These are phyloP conservation scores for Pugionium cornutum DNA, from an alignment of 345 rosid genomes.

Conservation along the genomic window DNA sequence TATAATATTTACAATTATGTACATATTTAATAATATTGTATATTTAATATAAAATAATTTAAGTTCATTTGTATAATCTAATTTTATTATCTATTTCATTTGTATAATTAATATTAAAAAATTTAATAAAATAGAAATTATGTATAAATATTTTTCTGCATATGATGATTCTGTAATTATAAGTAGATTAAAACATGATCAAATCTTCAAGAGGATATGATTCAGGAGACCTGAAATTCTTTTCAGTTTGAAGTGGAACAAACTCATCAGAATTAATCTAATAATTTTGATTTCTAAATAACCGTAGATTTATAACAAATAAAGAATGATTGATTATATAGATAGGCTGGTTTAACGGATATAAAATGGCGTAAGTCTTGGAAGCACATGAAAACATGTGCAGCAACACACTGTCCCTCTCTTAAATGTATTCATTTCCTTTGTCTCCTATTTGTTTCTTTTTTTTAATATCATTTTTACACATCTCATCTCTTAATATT, in stretches of 20 bases:
- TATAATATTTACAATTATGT: too few relatives aligned
- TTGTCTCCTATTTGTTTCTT: constrained; percentile 4
- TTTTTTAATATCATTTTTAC: neutral
- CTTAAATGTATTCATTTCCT: constrained; percentile 31
- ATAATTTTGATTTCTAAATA: constrained; percentile 5
- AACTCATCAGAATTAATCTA: constrained; percentile 8
- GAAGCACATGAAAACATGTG: constrained; percentile 42
- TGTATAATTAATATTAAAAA: too few relatives aligned
- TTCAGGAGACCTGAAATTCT: constrained; percentile 1
- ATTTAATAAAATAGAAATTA: too few relatives aligned
- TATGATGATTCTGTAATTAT: neutral
- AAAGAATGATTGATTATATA: constrained; percentile 3
- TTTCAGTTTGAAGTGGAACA: constrained; percentile 16
- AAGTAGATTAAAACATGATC: constrained; percentile 1
- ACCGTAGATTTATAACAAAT: neutral
- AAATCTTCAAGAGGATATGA: neutral
- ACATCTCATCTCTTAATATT: constrained; percentile 5
- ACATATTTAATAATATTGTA: too few relatives aligned
- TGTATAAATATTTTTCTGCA: too few relatives aligned
- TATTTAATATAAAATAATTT: too few relatives aligned
- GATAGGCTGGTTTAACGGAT: constrained; percentile 29
- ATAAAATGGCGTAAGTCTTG: constrained; percentile 26
- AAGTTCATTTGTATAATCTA: too few relatives aligned
- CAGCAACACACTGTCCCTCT: constrained; percentile 31
- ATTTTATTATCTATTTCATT: too few relatives aligned